Evolutionary conservation across 2,329 filamentous ascomycete species (phyloP).

Genomic region (Penicillium frequentans): DNA sequence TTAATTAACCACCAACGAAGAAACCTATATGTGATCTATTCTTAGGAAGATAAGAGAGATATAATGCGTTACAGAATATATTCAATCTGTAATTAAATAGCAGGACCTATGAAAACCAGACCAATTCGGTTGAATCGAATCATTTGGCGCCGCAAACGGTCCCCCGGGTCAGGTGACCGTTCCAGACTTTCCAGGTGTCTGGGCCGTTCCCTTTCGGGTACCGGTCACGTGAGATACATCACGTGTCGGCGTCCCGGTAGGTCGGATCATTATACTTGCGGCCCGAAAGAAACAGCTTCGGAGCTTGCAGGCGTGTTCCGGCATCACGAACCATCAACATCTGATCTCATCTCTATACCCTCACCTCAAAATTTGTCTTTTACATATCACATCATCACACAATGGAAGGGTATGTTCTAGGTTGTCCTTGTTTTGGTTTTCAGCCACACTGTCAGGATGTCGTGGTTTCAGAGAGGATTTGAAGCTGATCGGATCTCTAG

Average conservation of each 20-base stretch:
- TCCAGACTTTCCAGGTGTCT: background rate
- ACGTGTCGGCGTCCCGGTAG: background rate
- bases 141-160: background rate
- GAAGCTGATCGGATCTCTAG: constrained; percentile 37
- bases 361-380: constrained; percentile 1
- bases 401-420: constrained; percentile 39
- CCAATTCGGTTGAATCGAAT: background rate
- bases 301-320: constrained; percentile 13
- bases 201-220: background rate
- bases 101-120: background rate
- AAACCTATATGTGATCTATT: background rate
- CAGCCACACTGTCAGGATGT: background rate
- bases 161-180: background rate
- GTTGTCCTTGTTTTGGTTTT: background rate
- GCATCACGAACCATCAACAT: background rate
- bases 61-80: too few relatives aligned
- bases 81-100: background rate
- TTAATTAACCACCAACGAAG: background rate
- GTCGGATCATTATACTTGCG: constrained; percentile 19
- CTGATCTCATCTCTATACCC: background rate
- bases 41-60: background rate
- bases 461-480: background rate
- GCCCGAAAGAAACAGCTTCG: constrained; percentile 22
- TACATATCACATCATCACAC: constrained; percentile 12
- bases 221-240: constrained; percentile 14